A percentile compares a stretch with the other conserved stretches of the same genome.
These are phyloP conservation scores for Solanum sejunctum DNA, from an alignment of 257 asterid species.

Conservation along the genomic window DNA sequence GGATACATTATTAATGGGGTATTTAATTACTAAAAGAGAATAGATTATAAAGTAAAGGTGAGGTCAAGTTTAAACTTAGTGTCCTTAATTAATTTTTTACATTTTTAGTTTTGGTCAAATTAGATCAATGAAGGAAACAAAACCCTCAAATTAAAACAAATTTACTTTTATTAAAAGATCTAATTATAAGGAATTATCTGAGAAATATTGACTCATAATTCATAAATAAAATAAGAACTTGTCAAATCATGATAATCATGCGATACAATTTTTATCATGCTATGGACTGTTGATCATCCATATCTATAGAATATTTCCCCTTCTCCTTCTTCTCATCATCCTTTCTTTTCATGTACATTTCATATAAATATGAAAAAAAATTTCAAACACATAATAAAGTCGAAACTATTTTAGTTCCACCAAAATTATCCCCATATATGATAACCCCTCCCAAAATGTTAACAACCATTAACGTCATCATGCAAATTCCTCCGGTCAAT, in stretches of 20 bases:
- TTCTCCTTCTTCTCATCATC: not conserved
- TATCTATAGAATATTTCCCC: not conserved
- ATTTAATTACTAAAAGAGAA: not conserved
- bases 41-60: not conserved
- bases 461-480: constrained; percentile 44
- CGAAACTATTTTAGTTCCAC: constrained; percentile 44
- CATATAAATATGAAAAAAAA: constrained; percentile 45
- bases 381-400: constrained; percentile 51
- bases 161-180: not conserved
- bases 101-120: not conserved
- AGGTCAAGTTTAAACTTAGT: not conserved
- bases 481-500: constrained; percentile 56
- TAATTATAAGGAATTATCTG: too few relatives aligned
- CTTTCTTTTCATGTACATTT: constrained; percentile 15
- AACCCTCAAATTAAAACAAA: not conserved
- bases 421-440: constrained; percentile 42
- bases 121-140: not conserved
- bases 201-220: not conserved
- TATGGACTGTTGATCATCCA: not conserved
- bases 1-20: not conserved
- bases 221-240: not conserved
- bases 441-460: constrained; percentile 47
- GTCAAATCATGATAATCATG: not conserved
- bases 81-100: not conserved
- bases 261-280: not conserved